phyloP scores from a whole-genome alignment of 1,284 basidiomycete species.

The Volvariella volvacea region DNA sequence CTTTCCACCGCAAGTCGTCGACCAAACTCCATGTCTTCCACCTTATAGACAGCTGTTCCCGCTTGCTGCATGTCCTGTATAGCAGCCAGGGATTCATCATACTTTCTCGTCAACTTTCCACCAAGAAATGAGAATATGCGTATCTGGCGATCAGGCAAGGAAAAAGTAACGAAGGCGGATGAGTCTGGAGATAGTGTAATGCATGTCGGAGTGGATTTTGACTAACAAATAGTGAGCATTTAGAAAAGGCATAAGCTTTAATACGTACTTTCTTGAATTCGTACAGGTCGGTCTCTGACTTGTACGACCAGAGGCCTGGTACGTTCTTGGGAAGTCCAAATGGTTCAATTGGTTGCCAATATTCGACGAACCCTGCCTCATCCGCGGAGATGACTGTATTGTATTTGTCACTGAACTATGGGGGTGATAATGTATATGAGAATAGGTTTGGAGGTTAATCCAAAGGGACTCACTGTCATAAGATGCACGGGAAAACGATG shows the following conservation, averaged over 20 bases:
- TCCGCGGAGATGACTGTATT: conserved; percentile 94
- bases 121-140: conserved; percentile 89
- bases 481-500: conserved; percentile 88
- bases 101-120: conserved; percentile 87
- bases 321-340: conserved; percentile 79
- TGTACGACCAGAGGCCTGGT: conserved; percentile 83
- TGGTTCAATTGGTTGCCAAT: conserved; percentile 88
- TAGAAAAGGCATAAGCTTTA: neutral
- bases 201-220: conserved; percentile 87
- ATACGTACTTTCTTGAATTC: conserved; percentile 90
- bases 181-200: conserved; percentile 88
- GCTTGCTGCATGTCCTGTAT: conserved; percentile 97
- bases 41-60: conserved; percentile 82
- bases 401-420: conserved; percentile 84
- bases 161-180: conserved; percentile 86
- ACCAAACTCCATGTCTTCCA: conserved; percentile 99
- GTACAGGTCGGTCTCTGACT: conserved; percentile 90
- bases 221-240: conserved; percentile 35
- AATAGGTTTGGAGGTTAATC: conserved; percentile 1
- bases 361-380: conserved; percentile 92
- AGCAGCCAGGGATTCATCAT: conserved; percentile 90
- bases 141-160: conserved; percentile 87
- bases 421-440: conserved; percentile 1
- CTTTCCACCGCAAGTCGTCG: conserved; percentile 87
- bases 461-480: conserved; percentile 64